Base-by-base conservation (phyloP, 2,329 filamentous ascomycete species). In the Ilyonectria destructans region DNA sequence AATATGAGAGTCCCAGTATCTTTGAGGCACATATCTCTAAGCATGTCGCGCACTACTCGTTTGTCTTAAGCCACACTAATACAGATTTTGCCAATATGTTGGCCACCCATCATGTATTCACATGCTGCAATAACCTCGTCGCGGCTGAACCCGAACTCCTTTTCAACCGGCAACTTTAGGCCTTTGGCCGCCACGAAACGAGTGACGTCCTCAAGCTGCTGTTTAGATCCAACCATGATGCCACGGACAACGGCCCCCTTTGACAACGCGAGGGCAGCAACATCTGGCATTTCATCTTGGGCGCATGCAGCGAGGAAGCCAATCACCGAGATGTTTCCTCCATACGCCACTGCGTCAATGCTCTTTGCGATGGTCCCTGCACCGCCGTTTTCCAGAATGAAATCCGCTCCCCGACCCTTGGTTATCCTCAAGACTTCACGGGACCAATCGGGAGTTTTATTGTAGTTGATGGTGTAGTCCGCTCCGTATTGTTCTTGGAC, bases 391-490 rank as follows among this genome's bases (percentile, higher is more conserved):
- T 85, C 80, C 6, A 85, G 58, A 58, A 84, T 69, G 57, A 78
- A 75, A 65, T 86, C 81, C 1, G 79, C 85, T 7, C 86, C 86
- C 12, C 77, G 76, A n/a, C 81, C 81, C 5, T 81, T 62, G 0
- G 86, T 88, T 45, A 85, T 71, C 9, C 74, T 71, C 64, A 82
- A 80, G 0, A 85, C 85, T 58, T 86, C 83, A 3, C 76, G 72
- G 4, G 80, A 80, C 86, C 86, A 86, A 66, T 85, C 68, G 0
- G 83, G 82, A 0, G 73, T 80, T 2, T 77, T 83, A 58, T 80
- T 83, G 75, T 88, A 88, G 76, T 88, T 88, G 77, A 88, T 83
- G 2, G 77, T 79, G 59, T 83, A 74, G 56, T 85, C 82, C 2
- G 83, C 85, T 10, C 85, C 85, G 29, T 78, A 77, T 15, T 73